phyloP scores from a whole-genome alignment of 495 filamentous ascomycete genomes.

The Tuber magnatum region DNA sequence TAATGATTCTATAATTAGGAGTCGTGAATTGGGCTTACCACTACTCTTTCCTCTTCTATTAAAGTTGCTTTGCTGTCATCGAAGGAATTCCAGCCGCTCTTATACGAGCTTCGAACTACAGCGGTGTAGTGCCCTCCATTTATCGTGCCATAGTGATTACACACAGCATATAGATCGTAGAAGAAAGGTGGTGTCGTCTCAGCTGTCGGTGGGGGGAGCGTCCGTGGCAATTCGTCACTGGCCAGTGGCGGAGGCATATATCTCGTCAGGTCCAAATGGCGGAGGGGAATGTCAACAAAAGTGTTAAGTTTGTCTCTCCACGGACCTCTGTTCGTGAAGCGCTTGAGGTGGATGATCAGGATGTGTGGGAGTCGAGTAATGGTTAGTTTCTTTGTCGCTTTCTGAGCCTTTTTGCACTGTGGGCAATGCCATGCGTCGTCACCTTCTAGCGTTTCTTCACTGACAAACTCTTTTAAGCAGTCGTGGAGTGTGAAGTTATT shows the following conservation, averaged over 20 bases:
- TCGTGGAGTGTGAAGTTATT: conserved; percentile 46
- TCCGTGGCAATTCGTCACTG: conserved; percentile 38
- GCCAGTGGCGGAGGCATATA: conserved; percentile 48
- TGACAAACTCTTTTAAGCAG: conserved; percentile 61
- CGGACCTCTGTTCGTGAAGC: conserved; percentile 55
- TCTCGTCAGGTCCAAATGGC: conserved; percentile 57
- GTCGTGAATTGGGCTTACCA: conserved; percentile 34
- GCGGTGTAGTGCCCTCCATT: conserved; percentile 65
- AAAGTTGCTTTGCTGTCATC: conserved; percentile 54
- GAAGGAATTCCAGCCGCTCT: conserved; percentile 58
- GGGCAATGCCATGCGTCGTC: conserved; percentile 68
- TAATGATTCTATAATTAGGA: neutral
- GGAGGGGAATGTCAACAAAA: conserved; percentile 60
- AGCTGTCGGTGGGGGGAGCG: conserved; percentile 31
- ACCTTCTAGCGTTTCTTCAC: conserved; percentile 59
- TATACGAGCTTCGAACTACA: conserved; percentile 55
- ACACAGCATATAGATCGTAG: conserved; percentile 66
- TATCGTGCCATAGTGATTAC: conserved; percentile 60
- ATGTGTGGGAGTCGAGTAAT: conserved; percentile 65
- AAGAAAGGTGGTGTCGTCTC: conserved; percentile 58
- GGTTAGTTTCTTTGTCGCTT: conserved; percentile 65
- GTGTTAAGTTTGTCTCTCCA: conserved; percentile 58
- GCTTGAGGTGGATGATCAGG: conserved; percentile 69
- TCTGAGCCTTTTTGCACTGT: conserved; percentile 58
- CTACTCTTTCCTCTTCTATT: conserved; percentile 35